A percentile compares a stretch with the other conserved stretches of the same genome.
Evolutionary conservation across 164 flowering plant genomes (phyloP).

Genomic region (Piper betle): DNA sequence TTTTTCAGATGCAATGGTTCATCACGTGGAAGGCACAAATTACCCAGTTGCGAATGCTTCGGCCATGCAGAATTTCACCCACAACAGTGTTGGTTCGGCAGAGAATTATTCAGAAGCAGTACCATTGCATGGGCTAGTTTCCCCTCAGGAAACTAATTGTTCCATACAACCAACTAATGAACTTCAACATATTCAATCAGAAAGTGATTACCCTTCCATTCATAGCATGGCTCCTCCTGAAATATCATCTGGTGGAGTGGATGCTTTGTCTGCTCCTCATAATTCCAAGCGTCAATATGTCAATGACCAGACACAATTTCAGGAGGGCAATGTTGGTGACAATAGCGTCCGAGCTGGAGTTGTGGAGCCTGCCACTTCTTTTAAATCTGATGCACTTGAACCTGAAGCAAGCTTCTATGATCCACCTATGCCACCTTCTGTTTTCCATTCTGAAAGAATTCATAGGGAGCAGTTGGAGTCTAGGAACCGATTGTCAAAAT

Average conservation of each 20-base stretch:
- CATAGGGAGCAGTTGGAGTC: constrained; percentile 52
- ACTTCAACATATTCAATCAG: constrained; percentile 12
- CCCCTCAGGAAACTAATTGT: constrained; percentile 12
- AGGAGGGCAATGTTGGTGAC: constrained; percentile 24
- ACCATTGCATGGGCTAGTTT: constrained; percentile 16
- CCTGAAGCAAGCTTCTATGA: constrained; percentile 32
- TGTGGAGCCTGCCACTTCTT: constrained; percentile 14
- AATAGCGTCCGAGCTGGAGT: constrained; percentile 17
- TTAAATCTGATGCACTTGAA: constrained; percentile 30
- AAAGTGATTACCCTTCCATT: constrained; percentile 17
- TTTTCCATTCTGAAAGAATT: constrained; percentile 57
- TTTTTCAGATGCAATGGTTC: constrained; percentile 18
- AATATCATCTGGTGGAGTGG: constrained; percentile 9
- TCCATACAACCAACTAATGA: not conserved
- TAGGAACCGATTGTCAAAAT: constrained; percentile 55
- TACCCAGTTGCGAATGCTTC: constrained; percentile 14
- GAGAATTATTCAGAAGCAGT: constrained; percentile 14
- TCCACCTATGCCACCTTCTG: constrained; percentile 27
- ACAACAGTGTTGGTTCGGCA: constrained; percentile 15
- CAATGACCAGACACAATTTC: constrained; percentile 14
- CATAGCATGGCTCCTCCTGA: constrained; percentile 13
- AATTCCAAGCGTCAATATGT: constrained; percentile 16
- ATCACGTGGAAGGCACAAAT: constrained; percentile 17
- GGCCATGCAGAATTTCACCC: constrained; percentile 19
- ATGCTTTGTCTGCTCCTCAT: constrained; percentile 13